Base-by-base conservation (phyloP, 2,329 filamentous ascomycete species). In the Cercospora sp. region DNA sequence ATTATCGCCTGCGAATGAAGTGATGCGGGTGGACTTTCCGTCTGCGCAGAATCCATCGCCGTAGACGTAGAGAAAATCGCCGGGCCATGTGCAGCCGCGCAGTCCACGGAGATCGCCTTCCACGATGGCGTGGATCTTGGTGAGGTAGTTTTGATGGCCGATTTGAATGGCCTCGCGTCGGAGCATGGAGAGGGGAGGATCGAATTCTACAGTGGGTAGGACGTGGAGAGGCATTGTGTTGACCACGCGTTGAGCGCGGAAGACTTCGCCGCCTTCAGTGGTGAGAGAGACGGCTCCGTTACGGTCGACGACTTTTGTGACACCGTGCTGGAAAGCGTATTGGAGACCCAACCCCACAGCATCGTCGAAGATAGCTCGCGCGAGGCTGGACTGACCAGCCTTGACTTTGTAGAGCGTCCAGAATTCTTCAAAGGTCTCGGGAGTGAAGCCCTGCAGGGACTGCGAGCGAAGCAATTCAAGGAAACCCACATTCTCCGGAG, bases 101-200 rank as follows among this genome's bases (percentile, higher is more conserved):
- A 36, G 33, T 36, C 33, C 33, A 5, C 33, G 33, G 33, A 36
- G 62, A 13, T 66, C 58, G 18, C 60, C 65, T n/a, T 65, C 42
- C 26, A 67, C 40, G n/a, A 58, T 42, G 28, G 42, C 60, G 65
- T 78, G 76, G 36, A 77, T 72, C 53, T 78, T 79, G 3, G 74
- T 68, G 5, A 73, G 72, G 16, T 70, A 63, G 70, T 78, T 79
- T 23, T 76, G 72, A 59, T 79, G 76, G 3, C 75, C 75, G 1
- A 59, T 28, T 1, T 61, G 26, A n/a, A 75, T 68, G 1, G 75
- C 78, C 45, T 73, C 68, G 20, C 73, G 69, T 28, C 73, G 73
- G 9, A 75, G 31, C 1, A 70, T 42, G 1, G 64, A 59, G 0
- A 79, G 62, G 2, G 77, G 73, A 31, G 76, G 76, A 28, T 69